A percentile compares a stretch with the other conserved stretches of the same genome.
These are phyloP conservation scores for Venturia carpophila DNA, from an alignment of 2,329 filamentous ascomycete genomes.

Conservation along the genomic window DNA sequence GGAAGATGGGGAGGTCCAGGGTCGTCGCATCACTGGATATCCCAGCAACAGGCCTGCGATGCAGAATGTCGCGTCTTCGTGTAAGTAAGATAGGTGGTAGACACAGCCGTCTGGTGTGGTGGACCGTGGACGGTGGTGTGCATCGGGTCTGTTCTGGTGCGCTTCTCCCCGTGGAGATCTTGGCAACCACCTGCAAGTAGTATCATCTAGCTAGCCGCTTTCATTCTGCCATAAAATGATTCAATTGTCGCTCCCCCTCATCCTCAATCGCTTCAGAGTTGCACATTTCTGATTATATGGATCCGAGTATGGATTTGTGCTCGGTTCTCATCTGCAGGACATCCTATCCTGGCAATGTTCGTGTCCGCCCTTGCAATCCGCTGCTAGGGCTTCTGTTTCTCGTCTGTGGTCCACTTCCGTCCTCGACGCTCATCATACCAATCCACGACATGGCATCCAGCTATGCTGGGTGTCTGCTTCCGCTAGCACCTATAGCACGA, in stretches of 20 bases:
- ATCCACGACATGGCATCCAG: too few species aligned
- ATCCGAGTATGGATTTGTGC: not conserved
- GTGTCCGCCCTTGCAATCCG: not conserved
- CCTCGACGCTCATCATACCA: not conserved
- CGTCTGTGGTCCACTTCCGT: not conserved
- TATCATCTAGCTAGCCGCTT: too few species aligned
- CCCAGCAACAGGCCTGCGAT: not conserved
- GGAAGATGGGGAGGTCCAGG: conserved; percentile 1
- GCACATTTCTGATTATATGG: too few species aligned
- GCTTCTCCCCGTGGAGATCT: too few species aligned
- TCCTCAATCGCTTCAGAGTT: not conserved
- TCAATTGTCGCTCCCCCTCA: not conserved
- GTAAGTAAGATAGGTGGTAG: too few species aligned
- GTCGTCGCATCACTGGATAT: conserved; percentile 10
- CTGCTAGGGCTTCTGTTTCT: not conserved
- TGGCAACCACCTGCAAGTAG: too few species aligned
- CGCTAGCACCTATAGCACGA: not conserved
- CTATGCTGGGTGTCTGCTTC: too few species aligned
- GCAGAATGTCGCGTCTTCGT: not conserved
- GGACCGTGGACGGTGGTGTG: not conserved
- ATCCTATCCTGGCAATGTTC: not conserved
- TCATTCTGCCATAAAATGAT: not conserved
- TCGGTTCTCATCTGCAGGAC: not conserved
- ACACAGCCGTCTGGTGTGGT: not conserved
- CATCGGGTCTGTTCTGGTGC: too few species aligned